A percentile compares a stretch with the other conserved stretches of the same genome.
Conservation (phyloP, 208 protist genomes). For the Dictyostelium gargantuum region DNA sequence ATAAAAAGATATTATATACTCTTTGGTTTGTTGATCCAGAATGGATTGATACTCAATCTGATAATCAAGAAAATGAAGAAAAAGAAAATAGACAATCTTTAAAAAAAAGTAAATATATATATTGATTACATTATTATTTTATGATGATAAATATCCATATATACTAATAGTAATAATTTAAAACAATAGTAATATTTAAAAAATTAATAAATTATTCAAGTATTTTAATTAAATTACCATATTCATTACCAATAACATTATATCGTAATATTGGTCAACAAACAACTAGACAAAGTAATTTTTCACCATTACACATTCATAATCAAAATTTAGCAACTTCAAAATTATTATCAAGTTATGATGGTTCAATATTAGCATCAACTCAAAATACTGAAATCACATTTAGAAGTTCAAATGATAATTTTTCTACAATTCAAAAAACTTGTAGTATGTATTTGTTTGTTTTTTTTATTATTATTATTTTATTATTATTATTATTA, state of each 20-base stretch:
- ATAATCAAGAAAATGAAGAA: background rate
- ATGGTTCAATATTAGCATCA: conserved; percentile 20
- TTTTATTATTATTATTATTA: too few species aligned
- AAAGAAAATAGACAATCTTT: background rate
- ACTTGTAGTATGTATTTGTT: conserved; percentile 12
- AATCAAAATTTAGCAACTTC: conserved; percentile 1
- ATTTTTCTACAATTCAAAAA: conserved; percentile 54
- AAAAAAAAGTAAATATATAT: background rate
- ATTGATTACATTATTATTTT: too few species aligned
- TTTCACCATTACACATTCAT: conserved; percentile 40
- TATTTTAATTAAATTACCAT: background rate
- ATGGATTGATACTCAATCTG: conserved; percentile 17
- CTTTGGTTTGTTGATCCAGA: conserved; percentile 51
- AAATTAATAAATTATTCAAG: background rate
- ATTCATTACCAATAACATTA: background rate
- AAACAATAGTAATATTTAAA: background rate
- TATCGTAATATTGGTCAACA: background rate
- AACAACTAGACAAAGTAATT: conserved; percentile 4
- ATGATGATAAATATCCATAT: too few species aligned
- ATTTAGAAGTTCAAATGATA: conserved; percentile 42
- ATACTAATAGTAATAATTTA: too few species aligned
- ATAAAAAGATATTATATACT: conserved; percentile 64
- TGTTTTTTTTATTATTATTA: background rate
- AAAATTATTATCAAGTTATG: conserved; percentile 4
- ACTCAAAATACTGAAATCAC: conserved; percentile 18